Evolutionary conservation across 2,329 filamentous ascomycete species (phyloP), one percentile per base, ranked within the genome.

Genomic region (Colletotrichum sansevieriae): DNA sequence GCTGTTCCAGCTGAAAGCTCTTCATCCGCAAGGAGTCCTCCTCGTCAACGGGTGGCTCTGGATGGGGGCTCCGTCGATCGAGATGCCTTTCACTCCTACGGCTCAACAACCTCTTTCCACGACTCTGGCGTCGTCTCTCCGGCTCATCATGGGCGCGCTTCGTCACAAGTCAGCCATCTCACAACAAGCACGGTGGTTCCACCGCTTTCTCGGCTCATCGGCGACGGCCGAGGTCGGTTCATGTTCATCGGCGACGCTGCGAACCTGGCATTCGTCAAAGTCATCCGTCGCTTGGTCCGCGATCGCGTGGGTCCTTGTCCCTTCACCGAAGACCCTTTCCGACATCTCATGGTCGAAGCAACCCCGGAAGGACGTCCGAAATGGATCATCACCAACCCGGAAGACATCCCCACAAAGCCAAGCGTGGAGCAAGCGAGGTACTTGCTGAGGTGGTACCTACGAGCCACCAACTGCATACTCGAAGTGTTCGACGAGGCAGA

Each of bases 221-320:
- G 78, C 44, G 77, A 78, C 37, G 76, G 73, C 7, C 72, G 75
- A 41, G 77, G 76, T 15, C 75, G 74, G 35, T 77, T 77, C 71
- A 77, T 80, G 72, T 80, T 79, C 54, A 75, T 80, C 33, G 78
- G 78, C n/a, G 78, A 79, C 68, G 77, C 78, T 18, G 77, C 77
- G 8, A 78, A 76, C 4, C 35, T 79, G 6, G 77, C 76, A 0
- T 78, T 79, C 33, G 70, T 79, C 1, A 76, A 79, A 33, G 76
- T 76, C 22, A 78, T 79, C 13, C 75, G 78, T 0, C 73, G 78
- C 3, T 72, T 79, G 18, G 76, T 78, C 0, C 72, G 73, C 4
- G 72, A 75, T 22, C 73, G 74, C 15, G 59, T 80, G 4, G 78
- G 77, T 4, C 72, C 72, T 3, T 79, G 78, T 49, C 35, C 74